phyloP scores from a whole-genome alignment of 169 alveolate genomes.

The Plasmodium yoelii region DNA sequence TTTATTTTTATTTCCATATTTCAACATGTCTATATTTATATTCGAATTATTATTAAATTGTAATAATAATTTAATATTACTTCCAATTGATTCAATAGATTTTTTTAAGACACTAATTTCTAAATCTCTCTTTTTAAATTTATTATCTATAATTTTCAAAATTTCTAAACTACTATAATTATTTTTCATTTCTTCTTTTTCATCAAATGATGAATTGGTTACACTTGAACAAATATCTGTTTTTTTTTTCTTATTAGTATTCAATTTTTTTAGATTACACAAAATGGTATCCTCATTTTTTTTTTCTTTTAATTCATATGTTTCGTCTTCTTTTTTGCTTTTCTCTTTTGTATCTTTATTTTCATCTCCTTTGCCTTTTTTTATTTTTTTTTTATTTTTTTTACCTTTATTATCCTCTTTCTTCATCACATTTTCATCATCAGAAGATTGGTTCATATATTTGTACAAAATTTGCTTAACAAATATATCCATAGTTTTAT shows the following conservation, averaged over 20 bases:
- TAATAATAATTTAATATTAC: slow-evolving; percentile 18
- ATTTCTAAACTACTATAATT: not conserved
- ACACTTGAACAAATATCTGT: not conserved
- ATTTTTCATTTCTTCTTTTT: not conserved
- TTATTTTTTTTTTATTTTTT: slow-evolving; percentile 17
- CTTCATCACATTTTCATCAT: not conserved
- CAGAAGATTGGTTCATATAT: not conserved
- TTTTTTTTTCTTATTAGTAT: not conserved
- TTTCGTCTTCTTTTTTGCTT: not conserved
- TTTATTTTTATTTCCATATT: too few relatives aligned
- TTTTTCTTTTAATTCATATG: too few relatives aligned
- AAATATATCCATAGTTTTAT: not conserved
- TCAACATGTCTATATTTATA: not conserved
- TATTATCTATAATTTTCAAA: slow-evolving; percentile 5
- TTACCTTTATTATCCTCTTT: not conserved
- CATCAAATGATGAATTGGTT: not conserved
- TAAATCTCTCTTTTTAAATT: slow-evolving; percentile 17
- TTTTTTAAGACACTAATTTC: slow-evolving; percentile 12
- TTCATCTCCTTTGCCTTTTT: not conserved
- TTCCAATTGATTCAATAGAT: slow-evolving; percentile 6
- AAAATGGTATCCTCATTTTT: not conserved
- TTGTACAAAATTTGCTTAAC: not conserved
- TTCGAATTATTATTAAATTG: not conserved
- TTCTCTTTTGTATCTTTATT: not conserved
- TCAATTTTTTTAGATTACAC: not conserved